Base-by-base conservation (phyloP, 257 asterid genomes). In the Verbena officinalis region DNA sequence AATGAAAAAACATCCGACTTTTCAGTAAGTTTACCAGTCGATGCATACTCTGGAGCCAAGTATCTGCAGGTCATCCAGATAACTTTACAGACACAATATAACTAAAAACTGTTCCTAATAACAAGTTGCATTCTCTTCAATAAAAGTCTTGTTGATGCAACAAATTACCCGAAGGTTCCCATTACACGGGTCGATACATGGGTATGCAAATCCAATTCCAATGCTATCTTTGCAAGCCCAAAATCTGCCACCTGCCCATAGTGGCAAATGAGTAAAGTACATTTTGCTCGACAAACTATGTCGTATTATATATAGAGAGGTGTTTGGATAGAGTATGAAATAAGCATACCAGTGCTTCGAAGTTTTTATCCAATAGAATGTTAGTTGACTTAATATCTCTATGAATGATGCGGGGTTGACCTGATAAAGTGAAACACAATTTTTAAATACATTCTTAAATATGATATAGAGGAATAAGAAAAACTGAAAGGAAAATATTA, bases 41-140 rank as follows among this genome's bases (percentile, higher is more conserved):
- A 76, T 33, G 94, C 94, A 68, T 86, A 86, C 75, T 86, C 94
- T 13, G 94, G 94, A 21, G 90, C 90, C 90, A 86, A 72, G 78
- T 86, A 86, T 65, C 90, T 86, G 83, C 48, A 70, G 61, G 54
- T 59, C 42, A 68, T 62, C 62, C 70, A 69, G 5, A 58, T 44
- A 33, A 43, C 36, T 70, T 22, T 36, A 9, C 11, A 36, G 7
- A 36, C 11, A 36, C 1, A 36, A 27, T 27, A 27, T 27, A 27
- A 27, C 33, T 27, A 27, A 27, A 27, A 27, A 27, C 5, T 27
- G 33, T 7, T 36, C 40, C 3, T 9, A 36, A 36, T 36, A 36
- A 36, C 11, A 36, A 36, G 8, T 36, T 4, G 11, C 40, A 50
- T 14, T 8, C 15, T 21, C 9, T 49, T 34, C 20, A 24, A 17